These are phyloP conservation scores for Hypoxylon sp. DNA, from an alignment of 2,329 filamentous ascomycete species.

Conservation along the genomic window DNA sequence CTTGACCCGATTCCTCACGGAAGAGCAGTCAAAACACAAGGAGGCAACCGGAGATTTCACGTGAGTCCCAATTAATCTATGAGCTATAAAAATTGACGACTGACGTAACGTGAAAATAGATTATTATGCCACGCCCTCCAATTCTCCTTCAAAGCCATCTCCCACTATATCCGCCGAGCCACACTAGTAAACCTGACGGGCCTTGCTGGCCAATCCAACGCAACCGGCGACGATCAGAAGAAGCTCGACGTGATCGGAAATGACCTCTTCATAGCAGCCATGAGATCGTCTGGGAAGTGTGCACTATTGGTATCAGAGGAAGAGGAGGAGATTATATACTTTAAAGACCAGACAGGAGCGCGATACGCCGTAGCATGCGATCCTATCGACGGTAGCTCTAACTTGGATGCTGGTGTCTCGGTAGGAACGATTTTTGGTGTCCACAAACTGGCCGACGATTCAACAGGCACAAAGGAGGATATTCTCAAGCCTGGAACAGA, in stretches of 20 bases:
- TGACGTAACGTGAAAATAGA: constrained; percentile 62
- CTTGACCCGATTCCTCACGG: constrained; percentile 93
- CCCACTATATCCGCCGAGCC: constrained; percentile 98
- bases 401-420: constrained; percentile 96
- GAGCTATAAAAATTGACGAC: constrained; percentile 3
- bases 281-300: constrained; percentile 93
- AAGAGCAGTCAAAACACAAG: constrained; percentile 93
- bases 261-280: constrained; percentile 95
- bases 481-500: constrained; percentile 91
- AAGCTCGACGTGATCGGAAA: constrained; percentile 99
- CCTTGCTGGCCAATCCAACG: constrained; percentile 94
- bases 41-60: constrained; percentile 99
- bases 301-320: constrained; percentile 97
- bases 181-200: constrained; percentile 96
- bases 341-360: constrained; percentile 80
- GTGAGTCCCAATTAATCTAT: constrained; percentile 66
- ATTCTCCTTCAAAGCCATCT: constrained; percentile 99
- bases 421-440: constrained; percentile 98
- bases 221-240: constrained; percentile 98
- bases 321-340: constrained; percentile 92
- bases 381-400: constrained; percentile 97
- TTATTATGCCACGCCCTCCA: constrained; percentile 97
- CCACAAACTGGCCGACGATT: constrained; percentile 87
- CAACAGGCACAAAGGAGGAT: constrained; percentile 83
- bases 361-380: constrained; percentile 97